Percentiles rank a stretch among this genome's conserved stretches.
Conservation (phyloP, 306 rosid species). For the Pyrus communis region DNA sequence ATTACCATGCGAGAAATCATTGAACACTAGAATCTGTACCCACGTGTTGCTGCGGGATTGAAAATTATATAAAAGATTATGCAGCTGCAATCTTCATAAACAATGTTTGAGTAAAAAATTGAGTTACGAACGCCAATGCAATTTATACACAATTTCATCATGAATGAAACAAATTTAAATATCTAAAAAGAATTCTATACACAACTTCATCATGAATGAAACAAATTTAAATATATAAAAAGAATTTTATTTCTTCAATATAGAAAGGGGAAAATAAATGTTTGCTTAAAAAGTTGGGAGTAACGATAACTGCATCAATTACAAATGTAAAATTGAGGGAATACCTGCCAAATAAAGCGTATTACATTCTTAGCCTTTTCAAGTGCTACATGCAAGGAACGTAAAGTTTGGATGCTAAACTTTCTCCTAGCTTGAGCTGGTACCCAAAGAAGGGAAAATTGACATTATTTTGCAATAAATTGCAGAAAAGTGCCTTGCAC, state of each 20-base stretch:
- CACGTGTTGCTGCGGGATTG: rapidly evolving
- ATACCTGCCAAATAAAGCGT: constrained; percentile 74
- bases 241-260: not conserved
- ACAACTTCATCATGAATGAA: not conserved
- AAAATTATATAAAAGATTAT: too few species aligned
- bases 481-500: constrained; percentile 74
- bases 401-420: constrained; percentile 79
- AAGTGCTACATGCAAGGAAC: constrained; percentile 81
- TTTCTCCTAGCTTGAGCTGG: constrained; percentile 91
- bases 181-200: not conserved
- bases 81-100: too few species aligned
- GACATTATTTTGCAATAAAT: constrained; percentile 70
- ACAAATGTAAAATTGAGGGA: not conserved
- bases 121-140: not conserved
- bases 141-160: not conserved
- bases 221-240: not conserved
- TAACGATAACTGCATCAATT: not conserved
- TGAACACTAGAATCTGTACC: too few species aligned
- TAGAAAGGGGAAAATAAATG: not conserved
- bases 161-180: not conserved
- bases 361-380: constrained; percentile 83
- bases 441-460: constrained; percentile 86
- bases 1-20: too few species aligned
- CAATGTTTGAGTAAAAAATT: too few species aligned
- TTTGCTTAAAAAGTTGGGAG: not conserved